Conservation (phyloP, 176 grass and related monocot genomes). For the Raddia guianensis region DNA sequence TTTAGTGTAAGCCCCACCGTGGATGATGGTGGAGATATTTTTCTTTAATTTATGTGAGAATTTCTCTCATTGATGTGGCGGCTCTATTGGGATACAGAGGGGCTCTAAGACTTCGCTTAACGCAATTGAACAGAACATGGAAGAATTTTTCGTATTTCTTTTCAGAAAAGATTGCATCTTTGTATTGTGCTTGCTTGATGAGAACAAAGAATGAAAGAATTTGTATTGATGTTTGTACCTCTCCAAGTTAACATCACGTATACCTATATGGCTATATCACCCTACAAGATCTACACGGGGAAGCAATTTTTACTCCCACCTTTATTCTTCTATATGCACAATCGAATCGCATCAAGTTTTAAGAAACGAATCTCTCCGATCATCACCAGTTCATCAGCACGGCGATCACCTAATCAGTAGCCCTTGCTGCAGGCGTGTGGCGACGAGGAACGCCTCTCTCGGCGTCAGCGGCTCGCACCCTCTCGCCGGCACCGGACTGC, state of each 20-base stretch:
- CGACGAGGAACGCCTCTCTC: slow-evolving; percentile 45
- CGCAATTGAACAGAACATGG: too few relatives aligned
- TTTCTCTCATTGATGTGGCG: too few relatives aligned
- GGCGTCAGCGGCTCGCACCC: slow-evolving; percentile 45
- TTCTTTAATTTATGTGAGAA: too few relatives aligned
- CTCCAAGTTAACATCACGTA: slow-evolving; percentile 23
- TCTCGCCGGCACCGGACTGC: slow-evolving; percentile 49
- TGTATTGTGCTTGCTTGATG: background rate
- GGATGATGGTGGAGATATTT: too few relatives aligned
- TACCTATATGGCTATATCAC: background rate
- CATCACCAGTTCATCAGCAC: background rate
- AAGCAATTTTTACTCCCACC: slow-evolving; percentile 23
- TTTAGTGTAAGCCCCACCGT: too few relatives aligned
- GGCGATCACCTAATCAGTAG: slow-evolving; percentile 32
- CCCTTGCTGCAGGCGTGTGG: slow-evolving; percentile 37
- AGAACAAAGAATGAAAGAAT: slow-evolving; percentile 42
- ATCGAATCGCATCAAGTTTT: slow-evolving; percentile 10
- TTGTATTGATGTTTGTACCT: slow-evolving; percentile 22
- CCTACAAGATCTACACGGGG: slow-evolving; percentile 45
- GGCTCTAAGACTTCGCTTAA: too few relatives aligned
- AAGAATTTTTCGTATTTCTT: too few relatives aligned
- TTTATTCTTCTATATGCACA: slow-evolving; percentile 43
- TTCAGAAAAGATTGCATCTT: too few relatives aligned
- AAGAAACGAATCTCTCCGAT: background rate
- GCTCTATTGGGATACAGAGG: too few relatives aligned